phyloP scores from a whole-genome alignment of 176 grass and related monocot species.

The Oryza brachyantha region DNA sequence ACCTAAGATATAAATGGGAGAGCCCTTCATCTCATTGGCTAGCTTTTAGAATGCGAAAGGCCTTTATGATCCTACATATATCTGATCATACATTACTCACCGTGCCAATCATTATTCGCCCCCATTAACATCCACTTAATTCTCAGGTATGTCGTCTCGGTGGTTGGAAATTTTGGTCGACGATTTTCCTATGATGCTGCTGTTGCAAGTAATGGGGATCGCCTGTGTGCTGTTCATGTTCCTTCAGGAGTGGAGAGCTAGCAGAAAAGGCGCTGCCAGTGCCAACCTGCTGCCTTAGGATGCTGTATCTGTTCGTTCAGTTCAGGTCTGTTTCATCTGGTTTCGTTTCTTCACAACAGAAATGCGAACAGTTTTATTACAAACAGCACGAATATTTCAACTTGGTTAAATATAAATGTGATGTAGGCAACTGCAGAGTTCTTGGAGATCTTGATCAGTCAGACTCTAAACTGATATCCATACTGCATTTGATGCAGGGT shows the following conservation, averaged over 20 bases:
- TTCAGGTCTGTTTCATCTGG: background rate
- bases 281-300: background rate
- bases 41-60: no score
- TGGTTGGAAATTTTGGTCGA: background rate
- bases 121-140: no score
- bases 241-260: conserved; percentile 12
- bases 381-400: background rate
- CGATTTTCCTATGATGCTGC: background rate
- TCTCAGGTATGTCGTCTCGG: no score
- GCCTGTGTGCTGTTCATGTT: conserved; percentile 13
- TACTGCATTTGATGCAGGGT: no score
- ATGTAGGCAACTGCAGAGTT: background rate
- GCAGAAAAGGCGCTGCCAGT: background rate
- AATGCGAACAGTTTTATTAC: background rate
- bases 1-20: no score
- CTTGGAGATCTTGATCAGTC: no score
- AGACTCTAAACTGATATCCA: no score
- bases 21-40: no score
- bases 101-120: no score
- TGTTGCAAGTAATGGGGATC: conserved; percentile 11
- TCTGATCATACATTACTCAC: no score
- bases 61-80: no score
- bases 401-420: background rate
- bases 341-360: background rate
- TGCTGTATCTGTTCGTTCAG: background rate